Evolutionary conservation across 441 rosid genomes (phyloP), one percentile per base, ranked within the genome.

Genomic region (Breynia disticha): DNA sequence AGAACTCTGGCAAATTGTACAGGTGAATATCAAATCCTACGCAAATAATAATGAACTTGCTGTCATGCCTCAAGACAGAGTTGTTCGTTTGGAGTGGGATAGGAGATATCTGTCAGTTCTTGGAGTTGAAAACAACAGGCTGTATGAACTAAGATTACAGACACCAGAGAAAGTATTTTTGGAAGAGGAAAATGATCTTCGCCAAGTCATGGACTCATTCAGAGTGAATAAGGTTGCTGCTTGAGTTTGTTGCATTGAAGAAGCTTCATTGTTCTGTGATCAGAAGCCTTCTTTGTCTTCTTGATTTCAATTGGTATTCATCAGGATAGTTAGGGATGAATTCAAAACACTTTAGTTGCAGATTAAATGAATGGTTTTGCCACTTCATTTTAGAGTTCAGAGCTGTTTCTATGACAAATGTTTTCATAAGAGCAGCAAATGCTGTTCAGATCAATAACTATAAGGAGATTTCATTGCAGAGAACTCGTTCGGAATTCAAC

Each of bases 21-120:
- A 87, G 97, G 98, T 83, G 52, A 91, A 87, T 72, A 91, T 91
- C 51, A 91, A 85, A 79, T 87, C 98, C 5, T 86, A 69, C 22
- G 95, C 98, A 1, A 87, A 55, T 74, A 87, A 83, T 80, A 90
- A 90, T 52, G 95, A 90, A 70, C 76, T 90, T 20, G 98, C 93
- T 5, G 93, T 90, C 37, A 90, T 90, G 98, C 96, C 98, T 1
- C 60, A 62, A 63, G 98, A 87, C 49, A 67, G 98, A 77, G 79
- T 78, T 6, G 79, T 79, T 61, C 78, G 81, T 56, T 28, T 85
- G 79, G 96, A 90, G 76, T 90, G 98, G 95, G 58, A 90, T 48
- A 57, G 98, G 24, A 69, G 98, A 2, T 90, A 90, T 56, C 79
- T 90, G 6, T 89, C 96, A 3, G 93, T 83, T 60, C 85, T 90